A percentile compares a stretch with the other conserved stretches of the same genome.
Evolutionary conservation across 768 basidiomycete genomes (phyloP).

Genomic region (Baorangia bicolor): DNA sequence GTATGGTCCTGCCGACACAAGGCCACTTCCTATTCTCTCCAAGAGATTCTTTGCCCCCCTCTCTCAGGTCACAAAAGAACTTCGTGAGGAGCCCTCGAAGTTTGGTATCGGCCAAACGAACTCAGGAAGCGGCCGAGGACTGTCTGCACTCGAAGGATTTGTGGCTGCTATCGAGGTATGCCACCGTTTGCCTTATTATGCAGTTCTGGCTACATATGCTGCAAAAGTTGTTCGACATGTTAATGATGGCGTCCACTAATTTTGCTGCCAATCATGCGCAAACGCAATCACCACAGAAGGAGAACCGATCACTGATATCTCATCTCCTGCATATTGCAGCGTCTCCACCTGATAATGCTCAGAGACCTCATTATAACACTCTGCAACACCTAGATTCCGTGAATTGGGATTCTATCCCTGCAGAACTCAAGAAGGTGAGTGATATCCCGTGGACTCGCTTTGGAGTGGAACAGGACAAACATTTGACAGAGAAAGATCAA

Average conservation of each 20-base stretch:
- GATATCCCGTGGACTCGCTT: neutral
- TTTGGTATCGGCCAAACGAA: conserved; percentile 59
- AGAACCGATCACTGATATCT: conserved; percentile 27
- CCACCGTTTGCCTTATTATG: neutral
- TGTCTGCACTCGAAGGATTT: conserved; percentile 70
- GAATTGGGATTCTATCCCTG: conserved; percentile 60
- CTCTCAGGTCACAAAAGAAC: conserved; percentile 39
- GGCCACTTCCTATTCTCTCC: conserved; percentile 53
- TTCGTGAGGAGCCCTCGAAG: conserved; percentile 45
- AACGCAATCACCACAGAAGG: conserved; percentile 28
- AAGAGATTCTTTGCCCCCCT: conserved; percentile 57
- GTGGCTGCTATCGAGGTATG: conserved; percentile 69
- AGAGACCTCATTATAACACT: conserved; percentile 56
- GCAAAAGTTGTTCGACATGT: conserved; percentile 42
- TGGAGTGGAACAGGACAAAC: neutral
- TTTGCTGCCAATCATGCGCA: conserved; percentile 7
- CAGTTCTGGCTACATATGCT: conserved; percentile 21
- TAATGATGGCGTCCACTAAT: conserved; percentile 26
- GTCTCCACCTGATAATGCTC: conserved; percentile 51
- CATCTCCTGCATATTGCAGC: conserved; percentile 66
- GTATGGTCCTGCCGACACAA: conserved; percentile 59
- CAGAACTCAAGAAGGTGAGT: conserved; percentile 60
- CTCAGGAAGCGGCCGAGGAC: conserved; percentile 47
- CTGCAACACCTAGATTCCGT: conserved; percentile 45
- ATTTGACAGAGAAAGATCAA: conserved; percentile 55